Evolutionary conservation across 192 early-diverging fungal genomes (phyloP), one percentile per base, ranked within the genome.

Genomic region (Gonapodya prolifera): DNA sequence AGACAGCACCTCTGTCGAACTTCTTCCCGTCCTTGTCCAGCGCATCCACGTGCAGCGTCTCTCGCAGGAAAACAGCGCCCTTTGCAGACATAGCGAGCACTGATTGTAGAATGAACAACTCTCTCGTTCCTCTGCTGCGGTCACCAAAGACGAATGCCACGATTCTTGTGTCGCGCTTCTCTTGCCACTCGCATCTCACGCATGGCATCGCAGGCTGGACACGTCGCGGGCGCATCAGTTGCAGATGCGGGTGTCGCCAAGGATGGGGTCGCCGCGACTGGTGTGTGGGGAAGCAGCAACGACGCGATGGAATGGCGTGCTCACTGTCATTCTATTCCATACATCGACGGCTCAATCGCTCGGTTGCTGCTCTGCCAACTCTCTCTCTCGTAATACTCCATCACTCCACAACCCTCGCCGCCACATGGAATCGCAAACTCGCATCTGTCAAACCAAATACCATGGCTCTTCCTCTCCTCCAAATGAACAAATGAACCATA

Each of bases 21-120:
- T 93, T 92, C 80, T 96, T 97, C 75, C 95, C 34, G 0, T 35
- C 95, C 73, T 90, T 91, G 75, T 89, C 89, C 85, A 97, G 92
- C 35, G 95, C 84, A 80, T 97, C 93, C 77, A 91, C 92, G 77
- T 96, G 90, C 76, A 92, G 92, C 80, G 96, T 96, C 69, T 93
- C 92, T 79, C 94, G 95, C 71, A 85, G 86, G 83, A 97, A 98
- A 33, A 99, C 78, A 79, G 93, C 86, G 86, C 87, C 91, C 31
- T 8, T 16, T 8, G 45, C 45, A 8, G n/a, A 16, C 45, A n/a
- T n/a, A 69, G 45, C 45, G 45, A n/a, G 45, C 45, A 16, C 8
- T 69, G 45, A 69, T 69, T n/a, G 45, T 16, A 8, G 45, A 8
- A n/a, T 69, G 45, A n/a, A n/a, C 45, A 69, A 69, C 8, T n/a